A percentile compares a stretch with the other conserved stretches of the same genome.
Conservation (phyloP, 179 eudicot genomes). For the Silene noctiflora region DNA sequence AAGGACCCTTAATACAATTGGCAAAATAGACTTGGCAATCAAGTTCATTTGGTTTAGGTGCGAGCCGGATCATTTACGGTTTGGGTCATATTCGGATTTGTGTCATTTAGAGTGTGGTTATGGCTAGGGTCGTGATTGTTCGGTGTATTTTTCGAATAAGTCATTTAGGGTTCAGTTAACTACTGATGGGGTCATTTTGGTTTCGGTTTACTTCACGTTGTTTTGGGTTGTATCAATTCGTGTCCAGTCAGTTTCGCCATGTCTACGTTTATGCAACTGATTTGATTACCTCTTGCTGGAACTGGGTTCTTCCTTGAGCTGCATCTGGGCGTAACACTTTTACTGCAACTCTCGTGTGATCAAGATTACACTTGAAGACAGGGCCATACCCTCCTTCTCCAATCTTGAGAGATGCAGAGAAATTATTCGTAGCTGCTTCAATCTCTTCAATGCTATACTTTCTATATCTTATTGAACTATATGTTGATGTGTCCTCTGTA, state of each 20-base stretch:
- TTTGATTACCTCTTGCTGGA: constrained; percentile 42
- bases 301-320: constrained; percentile 48
- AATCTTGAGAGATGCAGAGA: constrained; percentile 35
- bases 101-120: no score
- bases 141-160: no score
- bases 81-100: neutral
- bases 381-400: constrained; percentile 61
- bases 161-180: no score
- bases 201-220: no score
- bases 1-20: neutral
- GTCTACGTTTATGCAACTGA: neutral
- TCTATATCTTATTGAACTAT: constrained; percentile 33
- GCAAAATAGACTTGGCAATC: neutral
- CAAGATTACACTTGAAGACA: constrained; percentile 47
- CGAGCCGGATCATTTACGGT: no score
- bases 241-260: neutral
- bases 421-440: constrained; percentile 38
- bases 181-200: no score
- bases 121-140: no score
- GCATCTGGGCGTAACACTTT: constrained; percentile 53
- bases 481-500: constrained; percentile 16
- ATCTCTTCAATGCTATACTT: constrained; percentile 44
- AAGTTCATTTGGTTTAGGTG: neutral
- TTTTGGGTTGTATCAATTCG: no score
- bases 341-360: constrained; percentile 50